phyloP scores from a whole-genome alignment of 1,139 yeast species.

The Debaryomyces sp. region DNA sequence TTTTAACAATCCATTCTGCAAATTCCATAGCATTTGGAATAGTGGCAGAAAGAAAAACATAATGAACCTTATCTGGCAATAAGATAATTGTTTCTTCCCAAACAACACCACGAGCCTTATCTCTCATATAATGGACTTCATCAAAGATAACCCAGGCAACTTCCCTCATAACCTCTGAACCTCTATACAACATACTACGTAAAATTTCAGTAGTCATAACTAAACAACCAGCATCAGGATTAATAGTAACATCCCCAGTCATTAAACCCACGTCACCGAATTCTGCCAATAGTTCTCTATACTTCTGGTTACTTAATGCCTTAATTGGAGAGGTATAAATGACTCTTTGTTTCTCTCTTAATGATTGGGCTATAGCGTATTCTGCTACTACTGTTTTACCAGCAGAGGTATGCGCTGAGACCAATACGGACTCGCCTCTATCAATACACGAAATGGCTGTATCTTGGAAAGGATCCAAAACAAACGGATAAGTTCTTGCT shows the following conservation, averaged over 20 bases:
- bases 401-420: constrained; percentile 98
- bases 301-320: constrained; percentile 94
- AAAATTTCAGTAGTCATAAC: constrained; percentile 98
- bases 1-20: constrained; percentile 97
- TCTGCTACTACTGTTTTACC: constrained; percentile 99
- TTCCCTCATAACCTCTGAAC: constrained; percentile 94
- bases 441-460: constrained; percentile 94
- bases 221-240: constrained; percentile 94
- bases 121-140: constrained; percentile 96
- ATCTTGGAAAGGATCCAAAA: constrained; percentile 93
- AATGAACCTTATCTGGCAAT: constrained; percentile 91
- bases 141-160: constrained; percentile 97
- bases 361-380: constrained; percentile 94
- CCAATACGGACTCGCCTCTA: constrained; percentile 89
- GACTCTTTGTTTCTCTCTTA: constrained; percentile 88
- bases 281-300: constrained; percentile 87
- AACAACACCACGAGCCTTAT: constrained; percentile 95
- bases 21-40: constrained; percentile 98
- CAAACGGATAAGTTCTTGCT: constrained; percentile 90
- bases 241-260: constrained; percentile 98
- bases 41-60: constrained; percentile 89
- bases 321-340: constrained; percentile 97
- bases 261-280: constrained; percentile 96
- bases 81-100: constrained; percentile 99
- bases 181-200: constrained; percentile 89